These are phyloP conservation scores for Fagus crenata DNA, from an alignment of 306 rosid genomes.

Conservation along the genomic window DNA sequence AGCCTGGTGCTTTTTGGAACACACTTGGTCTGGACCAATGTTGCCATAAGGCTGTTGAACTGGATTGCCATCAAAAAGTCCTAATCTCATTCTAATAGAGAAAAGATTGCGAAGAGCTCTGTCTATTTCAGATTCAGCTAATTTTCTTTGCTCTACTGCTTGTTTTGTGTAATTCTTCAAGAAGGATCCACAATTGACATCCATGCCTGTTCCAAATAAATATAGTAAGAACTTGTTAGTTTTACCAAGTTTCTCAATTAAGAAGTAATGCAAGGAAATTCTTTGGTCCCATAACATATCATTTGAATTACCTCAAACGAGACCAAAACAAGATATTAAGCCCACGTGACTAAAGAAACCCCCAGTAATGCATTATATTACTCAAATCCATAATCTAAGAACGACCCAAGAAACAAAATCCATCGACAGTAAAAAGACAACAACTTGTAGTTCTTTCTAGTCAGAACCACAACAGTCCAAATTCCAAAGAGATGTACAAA, in stretches of 20 bases:
- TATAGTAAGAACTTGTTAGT: not conserved
- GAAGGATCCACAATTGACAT: slow-evolving; percentile 73
- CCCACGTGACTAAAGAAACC: too few species aligned
- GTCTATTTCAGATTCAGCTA: slow-evolving; percentile 52
- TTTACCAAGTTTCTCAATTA: not conserved
- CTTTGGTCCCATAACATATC: too few species aligned
- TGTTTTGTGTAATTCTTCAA: slow-evolving; percentile 53
- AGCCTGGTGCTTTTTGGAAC: slow-evolving; percentile 62
- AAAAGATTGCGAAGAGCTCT: slow-evolving; percentile 82
- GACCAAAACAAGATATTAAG: too few species aligned
- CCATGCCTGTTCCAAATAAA: slow-evolving; percentile 63
- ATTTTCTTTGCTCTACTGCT: slow-evolving; percentile 58
- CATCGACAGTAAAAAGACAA: too few species aligned
- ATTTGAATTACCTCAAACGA: too few species aligned
- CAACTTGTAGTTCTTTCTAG: too few species aligned
- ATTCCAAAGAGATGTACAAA: too few species aligned
- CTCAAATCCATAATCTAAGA: too few species aligned
- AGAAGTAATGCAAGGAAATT: too few species aligned
- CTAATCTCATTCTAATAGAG: slow-evolving; percentile 73
- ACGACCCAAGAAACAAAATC: too few species aligned
- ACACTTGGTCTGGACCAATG: slow-evolving; percentile 64
- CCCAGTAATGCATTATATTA: too few species aligned
- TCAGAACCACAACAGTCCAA: too few species aligned
- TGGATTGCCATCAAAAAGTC: slow-evolving; percentile 79
- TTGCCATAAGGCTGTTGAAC: slow-evolving; percentile 47